Evolutionary conservation across 148 eudicot species (phyloP).

Genomic region (Rhododendron mucronatum): DNA sequence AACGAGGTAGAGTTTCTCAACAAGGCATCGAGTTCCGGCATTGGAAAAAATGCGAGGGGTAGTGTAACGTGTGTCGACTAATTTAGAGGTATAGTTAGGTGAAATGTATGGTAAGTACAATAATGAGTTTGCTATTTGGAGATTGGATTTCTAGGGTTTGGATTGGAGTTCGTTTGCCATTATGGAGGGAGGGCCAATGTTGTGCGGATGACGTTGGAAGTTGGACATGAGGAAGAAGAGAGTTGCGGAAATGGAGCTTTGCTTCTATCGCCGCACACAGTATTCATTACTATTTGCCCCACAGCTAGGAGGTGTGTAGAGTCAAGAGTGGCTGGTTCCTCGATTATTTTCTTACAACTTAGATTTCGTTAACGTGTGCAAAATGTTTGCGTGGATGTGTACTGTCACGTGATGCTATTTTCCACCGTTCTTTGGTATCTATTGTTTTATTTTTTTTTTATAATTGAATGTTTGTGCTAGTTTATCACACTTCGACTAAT

Average conservation of each 20-base stretch:
- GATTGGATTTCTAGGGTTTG: slow-evolving; percentile 11
- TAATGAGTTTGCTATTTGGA: neutral
- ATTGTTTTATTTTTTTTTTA: too few relatives aligned
- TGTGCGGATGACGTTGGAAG: neutral
- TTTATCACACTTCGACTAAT: too few relatives aligned
- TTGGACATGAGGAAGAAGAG: slow-evolving; percentile 3
- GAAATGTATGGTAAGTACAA: neutral
- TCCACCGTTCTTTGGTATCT: too few relatives aligned
- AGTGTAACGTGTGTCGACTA: neutral
- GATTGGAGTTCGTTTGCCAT: neutral
- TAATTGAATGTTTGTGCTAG: too few relatives aligned
- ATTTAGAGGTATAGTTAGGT: neutral
- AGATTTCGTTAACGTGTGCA: too few relatives aligned
- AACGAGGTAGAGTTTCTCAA: neutral
- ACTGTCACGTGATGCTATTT: too few relatives aligned
- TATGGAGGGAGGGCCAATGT: neutral
- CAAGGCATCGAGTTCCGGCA: slow-evolving; percentile 8
- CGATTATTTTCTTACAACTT: too few relatives aligned
- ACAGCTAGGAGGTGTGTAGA: too few relatives aligned
- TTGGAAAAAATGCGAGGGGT: neutral
- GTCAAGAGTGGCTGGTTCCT: too few relatives aligned
- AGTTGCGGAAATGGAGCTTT: neutral
- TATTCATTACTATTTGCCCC: neutral
- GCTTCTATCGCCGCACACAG: slow-evolving; percentile 2
- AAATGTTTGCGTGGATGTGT: too few relatives aligned